Conservation (phyloP, 257 asterid genomes). For the Fraxinus cuspidata region DNA sequence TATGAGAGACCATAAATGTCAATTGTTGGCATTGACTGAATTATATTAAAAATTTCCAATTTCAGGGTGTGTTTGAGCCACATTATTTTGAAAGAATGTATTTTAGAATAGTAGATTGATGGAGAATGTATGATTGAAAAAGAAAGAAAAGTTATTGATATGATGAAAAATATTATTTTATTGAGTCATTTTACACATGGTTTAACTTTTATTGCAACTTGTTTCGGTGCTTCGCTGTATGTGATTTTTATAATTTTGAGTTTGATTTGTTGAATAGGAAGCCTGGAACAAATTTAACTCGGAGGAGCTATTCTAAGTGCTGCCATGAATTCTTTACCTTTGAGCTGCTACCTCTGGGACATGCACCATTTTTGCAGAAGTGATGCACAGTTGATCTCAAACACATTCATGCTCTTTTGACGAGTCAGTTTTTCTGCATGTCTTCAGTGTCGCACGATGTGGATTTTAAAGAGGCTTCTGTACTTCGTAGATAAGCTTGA, state of each 20-base stretch:
- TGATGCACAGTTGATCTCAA: constrained; percentile 1
- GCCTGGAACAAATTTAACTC: constrained; percentile 99
- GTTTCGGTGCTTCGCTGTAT: background rate
- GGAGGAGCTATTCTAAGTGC: constrained; percentile 93
- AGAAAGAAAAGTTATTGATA: no score
- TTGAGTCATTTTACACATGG: background rate
- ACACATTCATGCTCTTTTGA: no score
- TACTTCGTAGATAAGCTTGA: constrained; percentile 30
- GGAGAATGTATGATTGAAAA: no score
- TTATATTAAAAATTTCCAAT: background rate
- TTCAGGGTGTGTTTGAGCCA: no score
- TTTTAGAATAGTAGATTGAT: no score
- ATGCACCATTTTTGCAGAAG: constrained; percentile 24
- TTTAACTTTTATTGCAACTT: background rate
- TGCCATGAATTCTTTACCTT: constrained; percentile 26
- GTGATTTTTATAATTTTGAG: constrained; percentile 28
- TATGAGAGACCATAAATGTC: no score
- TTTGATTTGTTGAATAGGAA: constrained; percentile 54
- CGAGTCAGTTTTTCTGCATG: no score
- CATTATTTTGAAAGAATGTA: no score
- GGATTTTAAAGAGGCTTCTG: constrained; percentile 32
- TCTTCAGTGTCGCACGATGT: constrained; percentile 15
- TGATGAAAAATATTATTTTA: no score
- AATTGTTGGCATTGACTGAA: background rate
- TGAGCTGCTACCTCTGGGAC: constrained; percentile 28